Percentiles rank a stretch among this genome's conserved stretches.
phyloP scores from a whole-genome alignment of 345 rosid genomes.

The Populus nigra region DNA sequence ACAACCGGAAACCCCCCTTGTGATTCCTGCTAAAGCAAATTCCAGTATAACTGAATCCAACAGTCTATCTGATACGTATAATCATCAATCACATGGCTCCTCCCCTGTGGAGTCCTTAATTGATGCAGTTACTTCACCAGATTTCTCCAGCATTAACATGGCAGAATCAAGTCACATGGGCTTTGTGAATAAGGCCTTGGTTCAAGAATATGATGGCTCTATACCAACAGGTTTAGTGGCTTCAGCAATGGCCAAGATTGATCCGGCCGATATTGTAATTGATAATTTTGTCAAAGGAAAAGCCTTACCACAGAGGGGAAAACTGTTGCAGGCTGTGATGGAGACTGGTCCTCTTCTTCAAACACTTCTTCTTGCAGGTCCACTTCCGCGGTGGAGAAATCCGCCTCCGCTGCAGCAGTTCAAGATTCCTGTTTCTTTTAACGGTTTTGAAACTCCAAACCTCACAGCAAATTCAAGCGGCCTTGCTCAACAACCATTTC shows the following conservation, averaged over 20 bases:
- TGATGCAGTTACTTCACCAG: slow-evolving; percentile 72
- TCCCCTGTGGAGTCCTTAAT: slow-evolving; percentile 72
- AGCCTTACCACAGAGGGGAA: slow-evolving; percentile 64
- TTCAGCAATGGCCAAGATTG: slow-evolving; percentile 30
- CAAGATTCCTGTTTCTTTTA: slow-evolving; percentile 53
- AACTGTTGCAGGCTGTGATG: slow-evolving; percentile 63
- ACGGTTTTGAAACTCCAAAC: slow-evolving; percentile 21
- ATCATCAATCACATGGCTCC: slow-evolving; percentile 51
- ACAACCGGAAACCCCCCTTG: slow-evolving; percentile 22
- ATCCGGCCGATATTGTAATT: slow-evolving; percentile 40
- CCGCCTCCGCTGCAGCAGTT: slow-evolving; percentile 77
- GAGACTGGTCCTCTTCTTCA: slow-evolving; percentile 81
- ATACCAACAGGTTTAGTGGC: slow-evolving; percentile 11
- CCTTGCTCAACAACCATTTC: slow-evolving; percentile 15
- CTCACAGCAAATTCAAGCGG: slow-evolving; percentile 14
- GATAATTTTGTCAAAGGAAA: slow-evolving; percentile 54
- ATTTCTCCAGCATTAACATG: slow-evolving; percentile 54
- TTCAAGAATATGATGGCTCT: slow-evolving; percentile 23
- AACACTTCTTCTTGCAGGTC: slow-evolving; percentile 80
- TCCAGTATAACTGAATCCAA: slow-evolving; percentile 84
- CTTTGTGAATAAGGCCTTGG: slow-evolving; percentile 24
- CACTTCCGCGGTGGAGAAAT: slow-evolving; percentile 87
- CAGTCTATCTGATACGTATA: slow-evolving; percentile 49
- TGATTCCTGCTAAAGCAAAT: slow-evolving; percentile 45
- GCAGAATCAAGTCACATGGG: slow-evolving; percentile 36